Evolutionary conservation across 768 basidiomycete genomes (phyloP).

Genomic region (Cystofilobasidium macerans): DNA sequence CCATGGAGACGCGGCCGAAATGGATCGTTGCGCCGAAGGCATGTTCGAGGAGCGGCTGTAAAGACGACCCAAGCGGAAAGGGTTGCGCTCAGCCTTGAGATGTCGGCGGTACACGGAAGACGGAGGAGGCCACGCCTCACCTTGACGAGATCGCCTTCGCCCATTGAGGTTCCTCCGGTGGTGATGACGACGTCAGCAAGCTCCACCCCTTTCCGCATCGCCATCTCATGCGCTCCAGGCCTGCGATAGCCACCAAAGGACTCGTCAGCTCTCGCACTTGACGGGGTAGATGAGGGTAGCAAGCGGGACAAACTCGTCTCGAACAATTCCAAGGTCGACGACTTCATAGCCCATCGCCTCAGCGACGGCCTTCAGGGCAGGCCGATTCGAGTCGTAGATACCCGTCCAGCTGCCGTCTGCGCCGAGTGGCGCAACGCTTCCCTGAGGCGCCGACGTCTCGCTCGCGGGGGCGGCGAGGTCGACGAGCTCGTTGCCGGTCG

Average conservation of each 20-base stretch:
- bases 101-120: background rate
- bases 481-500: slow-evolving; percentile 73
- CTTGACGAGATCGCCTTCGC: slow-evolving; percentile 71
- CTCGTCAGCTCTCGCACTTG: slow-evolving; percentile 35
- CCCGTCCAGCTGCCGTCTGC: slow-evolving; percentile 48
- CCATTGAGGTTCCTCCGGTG: slow-evolving; percentile 88
- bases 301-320: slow-evolving; percentile 50
- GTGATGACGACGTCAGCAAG: slow-evolving; percentile 65
- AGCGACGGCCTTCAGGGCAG: slow-evolving; percentile 59
- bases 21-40: slow-evolving; percentile 64
- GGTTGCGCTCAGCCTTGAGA: background rate
- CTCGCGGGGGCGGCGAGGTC: slow-evolving; percentile 46
- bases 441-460: slow-evolving; percentile 12
- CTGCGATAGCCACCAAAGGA: background rate
- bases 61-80: background rate
- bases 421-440: background rate
- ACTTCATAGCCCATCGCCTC: slow-evolving; percentile 65
- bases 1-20: slow-evolving; percentile 73
- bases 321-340: slow-evolving; percentile 66
- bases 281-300: slow-evolving; percentile 36
- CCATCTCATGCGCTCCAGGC: slow-evolving; percentile 39
- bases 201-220: slow-evolving; percentile 50
- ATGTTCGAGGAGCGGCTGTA: slow-evolving; percentile 63
- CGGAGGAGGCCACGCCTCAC: background rate
- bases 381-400: slow-evolving; percentile 77